A percentile compares a stretch with the other conserved stretches of the same genome.
phyloP scores from a whole-genome alignment of 805 yeast species.

The Scheffersomyces amazonensis region DNA sequence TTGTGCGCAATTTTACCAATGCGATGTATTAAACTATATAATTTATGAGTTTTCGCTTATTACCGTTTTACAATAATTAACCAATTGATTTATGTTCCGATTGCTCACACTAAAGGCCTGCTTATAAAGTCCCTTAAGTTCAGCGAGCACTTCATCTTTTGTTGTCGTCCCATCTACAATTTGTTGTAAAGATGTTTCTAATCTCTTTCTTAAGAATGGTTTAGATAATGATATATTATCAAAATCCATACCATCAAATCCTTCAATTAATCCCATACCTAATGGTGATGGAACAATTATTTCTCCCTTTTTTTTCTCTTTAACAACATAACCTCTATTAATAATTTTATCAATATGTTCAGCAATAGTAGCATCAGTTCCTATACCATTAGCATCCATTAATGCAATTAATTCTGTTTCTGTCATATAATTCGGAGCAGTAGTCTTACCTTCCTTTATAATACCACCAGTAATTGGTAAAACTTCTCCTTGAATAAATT shows the following conservation, averaged over 20 bases:
- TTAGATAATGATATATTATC: slow-evolving; percentile 65
- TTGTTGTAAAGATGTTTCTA: slow-evolving; percentile 64
- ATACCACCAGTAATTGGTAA: slow-evolving; percentile 56
- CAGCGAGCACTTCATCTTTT: slow-evolving; percentile 52
- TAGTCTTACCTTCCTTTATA: slow-evolving; percentile 70
- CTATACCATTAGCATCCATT: slow-evolving; percentile 97
- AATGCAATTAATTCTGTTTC: slow-evolving; percentile 88
- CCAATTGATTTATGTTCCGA: slow-evolving; percentile 35
- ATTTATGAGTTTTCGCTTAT: not conserved
- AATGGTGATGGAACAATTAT: slow-evolving; percentile 72
- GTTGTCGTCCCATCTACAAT: slow-evolving; percentile 65
- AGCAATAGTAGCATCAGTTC: slow-evolving; percentile 98
- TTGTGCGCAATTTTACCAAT: too few species aligned
- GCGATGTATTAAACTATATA: too few species aligned
- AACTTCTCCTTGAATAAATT: slow-evolving; percentile 53
- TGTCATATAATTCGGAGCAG: slow-evolving; percentile 80
- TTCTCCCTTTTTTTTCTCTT: slow-evolving; percentile 34
- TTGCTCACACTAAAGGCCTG: slow-evolving; percentile 51
- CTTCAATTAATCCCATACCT: slow-evolving; percentile 86
- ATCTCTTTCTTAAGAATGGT: slow-evolving; percentile 76
- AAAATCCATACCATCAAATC: slow-evolving; percentile 76
- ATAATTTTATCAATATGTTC: slow-evolving; percentile 88
- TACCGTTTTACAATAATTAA: slow-evolving; percentile 17
- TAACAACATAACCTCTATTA: slow-evolving; percentile 62
- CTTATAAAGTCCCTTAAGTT: slow-evolving; percentile 19